Percentiles rank a stretch among this genome's conserved stretches.
phyloP scores from a whole-genome alignment of 805 yeast genomes.

The Dipodascus albidus region DNA sequence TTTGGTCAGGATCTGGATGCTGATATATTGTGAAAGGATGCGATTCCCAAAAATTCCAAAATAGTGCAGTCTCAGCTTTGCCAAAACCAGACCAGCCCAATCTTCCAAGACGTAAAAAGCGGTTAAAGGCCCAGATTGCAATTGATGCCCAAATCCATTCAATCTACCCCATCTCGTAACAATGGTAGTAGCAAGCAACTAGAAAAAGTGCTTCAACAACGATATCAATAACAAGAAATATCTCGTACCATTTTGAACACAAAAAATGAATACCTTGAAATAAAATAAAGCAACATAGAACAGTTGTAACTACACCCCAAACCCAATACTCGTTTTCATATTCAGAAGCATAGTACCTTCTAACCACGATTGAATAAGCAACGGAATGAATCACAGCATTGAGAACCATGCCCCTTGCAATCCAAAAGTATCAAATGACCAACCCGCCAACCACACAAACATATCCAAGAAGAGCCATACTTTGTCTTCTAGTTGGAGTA shows the following conservation, averaged over 20 bases:
- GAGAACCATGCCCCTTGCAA: slow-evolving; percentile 39
- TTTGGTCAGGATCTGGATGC: slow-evolving; percentile 9
- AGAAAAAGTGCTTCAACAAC: slow-evolving; percentile 3
- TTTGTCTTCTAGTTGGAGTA: slow-evolving; percentile 1
- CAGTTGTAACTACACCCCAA: slow-evolving; percentile 33
- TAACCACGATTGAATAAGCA: slow-evolving; percentile 34
- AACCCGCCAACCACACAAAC: slow-evolving; percentile 46
- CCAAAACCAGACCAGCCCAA: slow-evolving; percentile 43
- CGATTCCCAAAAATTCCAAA: slow-evolving; percentile 50
- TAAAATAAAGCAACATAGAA: slow-evolving; percentile 31
- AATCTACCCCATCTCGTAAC: slow-evolving; percentile 4
- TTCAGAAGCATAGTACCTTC: slow-evolving; percentile 19
- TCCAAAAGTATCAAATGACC: slow-evolving; percentile 57
- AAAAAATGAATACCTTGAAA: slow-evolving; percentile 35
- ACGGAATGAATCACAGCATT: slow-evolving; percentile 44
- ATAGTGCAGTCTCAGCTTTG: slow-evolving; percentile 13
- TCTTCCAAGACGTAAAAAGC: slow-evolving; percentile 44
- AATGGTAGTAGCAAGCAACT: slow-evolving; percentile 5
- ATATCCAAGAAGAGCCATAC: neutral
- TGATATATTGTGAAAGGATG: slow-evolving; percentile 52
- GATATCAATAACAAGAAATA: slow-evolving; percentile 3
- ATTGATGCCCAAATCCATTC: slow-evolving; percentile 38
- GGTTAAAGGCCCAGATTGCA: slow-evolving; percentile 62
- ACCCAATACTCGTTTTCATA: slow-evolving; percentile 16
- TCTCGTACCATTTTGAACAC: slow-evolving; percentile 14